Conservation (phyloP, 495 filamentous ascomycete species). For the Aspergillus incahuasiensis region DNA sequence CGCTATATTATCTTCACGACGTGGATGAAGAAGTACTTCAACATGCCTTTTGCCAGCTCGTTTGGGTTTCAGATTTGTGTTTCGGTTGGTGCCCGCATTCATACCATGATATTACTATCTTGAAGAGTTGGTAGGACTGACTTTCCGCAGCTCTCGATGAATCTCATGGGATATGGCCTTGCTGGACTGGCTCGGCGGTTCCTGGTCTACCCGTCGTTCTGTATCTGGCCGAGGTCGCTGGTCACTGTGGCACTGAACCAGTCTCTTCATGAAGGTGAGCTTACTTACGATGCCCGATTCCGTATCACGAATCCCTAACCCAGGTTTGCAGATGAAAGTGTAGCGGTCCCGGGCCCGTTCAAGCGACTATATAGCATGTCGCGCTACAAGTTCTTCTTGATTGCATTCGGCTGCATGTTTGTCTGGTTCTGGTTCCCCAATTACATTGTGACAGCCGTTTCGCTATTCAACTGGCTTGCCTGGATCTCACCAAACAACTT, state of each 20-base stretch:
- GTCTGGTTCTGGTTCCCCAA: slow-evolving; percentile 48
- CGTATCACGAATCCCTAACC: too few species aligned
- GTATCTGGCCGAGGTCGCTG: slow-evolving; percentile 61
- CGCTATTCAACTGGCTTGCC: not conserved
- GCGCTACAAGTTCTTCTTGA: slow-evolving; percentile 56
- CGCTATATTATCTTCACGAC: not conserved
- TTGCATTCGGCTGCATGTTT: slow-evolving; percentile 46
- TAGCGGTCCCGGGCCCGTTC: not conserved
- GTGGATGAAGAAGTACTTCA: not conserved
- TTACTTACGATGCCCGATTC: too few species aligned
- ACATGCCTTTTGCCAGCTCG: not conserved
- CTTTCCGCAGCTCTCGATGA: slow-evolving; percentile 30
- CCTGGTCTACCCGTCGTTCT: slow-evolving; percentile 49
- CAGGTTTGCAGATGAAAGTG: not conserved
- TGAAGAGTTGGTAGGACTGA: not conserved
- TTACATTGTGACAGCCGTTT: not conserved
- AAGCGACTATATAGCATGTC: slow-evolving; percentile 31
- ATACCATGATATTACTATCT: too few species aligned
- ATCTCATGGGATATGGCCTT: slow-evolving; percentile 49
- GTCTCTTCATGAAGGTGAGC: not conserved
- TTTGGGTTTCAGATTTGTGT: not conserved
- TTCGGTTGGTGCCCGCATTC: too few species aligned
- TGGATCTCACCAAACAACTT: slow-evolving; percentile 25
- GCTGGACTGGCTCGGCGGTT: slow-evolving; percentile 43
- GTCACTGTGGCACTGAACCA: slow-evolving; percentile 51